Evolutionary conservation across 441 rosid genomes (phyloP), one percentile per base, ranked within the genome.

Genomic region (Cnidoscolus chayamansa): DNA sequence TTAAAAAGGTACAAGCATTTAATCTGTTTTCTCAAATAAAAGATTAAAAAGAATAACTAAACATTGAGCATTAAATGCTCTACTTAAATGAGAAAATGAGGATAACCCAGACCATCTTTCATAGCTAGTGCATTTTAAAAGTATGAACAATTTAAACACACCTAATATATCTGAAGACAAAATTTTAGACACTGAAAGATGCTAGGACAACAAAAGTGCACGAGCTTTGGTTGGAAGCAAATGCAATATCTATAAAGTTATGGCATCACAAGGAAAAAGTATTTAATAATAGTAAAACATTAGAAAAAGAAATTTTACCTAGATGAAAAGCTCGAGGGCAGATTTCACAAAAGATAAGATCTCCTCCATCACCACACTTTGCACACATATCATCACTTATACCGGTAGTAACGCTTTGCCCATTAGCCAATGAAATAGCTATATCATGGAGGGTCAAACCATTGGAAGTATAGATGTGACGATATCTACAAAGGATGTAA

Each of bases 401-500:
- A 77, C 91, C 91, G 64, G 86, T 81, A 53, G 88, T 79, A 83
- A 86, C 72, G 69, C 81, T 80, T 72, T 89, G 92, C 75, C 97
- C 98, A 84, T 83, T 89, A 51, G 93, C 87, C 78, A 96, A 77
- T 49, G 94, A 84, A 64, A 86, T 78, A 47, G 99, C 97, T 82
- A 96, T 84, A 70, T 96, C 99, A 80, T 93, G 99, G 79, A 96
- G 94, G 45, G 89, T 87, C 73, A 88, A 68, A 75, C 99, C 99
- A 49, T 88, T 86, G 65, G 97, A 82, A 62, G 90, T 84, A 72
- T 87, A 91, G 75, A 96, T 96, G 86, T 93, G 97, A 17, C 96
- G 97, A 69, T 93, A 93, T 58, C 99, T 96, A 88, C 65, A 64
- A 79, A 80, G 64, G 60, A 70, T 58, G 8, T 62, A 35, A 50